Evolutionary conservation across 306 rosid species (phyloP).

Genomic region (Astragalus glycyphyllos): DNA sequence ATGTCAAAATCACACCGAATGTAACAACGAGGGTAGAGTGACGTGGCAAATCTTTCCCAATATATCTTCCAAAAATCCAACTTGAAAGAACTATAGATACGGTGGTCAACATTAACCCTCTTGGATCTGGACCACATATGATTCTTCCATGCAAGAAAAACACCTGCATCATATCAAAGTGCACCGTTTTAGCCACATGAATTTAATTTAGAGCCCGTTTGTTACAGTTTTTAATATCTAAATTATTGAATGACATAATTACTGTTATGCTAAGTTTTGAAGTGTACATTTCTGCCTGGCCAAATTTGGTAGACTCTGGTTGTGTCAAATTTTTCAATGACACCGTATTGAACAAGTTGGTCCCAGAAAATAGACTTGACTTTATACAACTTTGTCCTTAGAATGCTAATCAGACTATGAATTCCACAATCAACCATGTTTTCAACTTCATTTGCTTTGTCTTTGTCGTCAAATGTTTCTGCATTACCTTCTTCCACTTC

Average conservation of each 20-base stretch:
- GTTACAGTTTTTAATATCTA: too few species aligned
- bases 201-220: neutral
- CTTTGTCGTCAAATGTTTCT: constrained; percentile 1
- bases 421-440: constrained; percentile 3
- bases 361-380: constrained; percentile 28
- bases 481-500: constrained; percentile 1
- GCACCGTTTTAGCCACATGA: constrained; percentile 1
- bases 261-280: neutral
- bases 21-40: constrained; percentile 36
- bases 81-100: constrained; percentile 47
- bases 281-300: constrained; percentile 50
- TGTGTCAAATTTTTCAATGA: constrained; percentile 21
- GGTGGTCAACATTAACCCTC: constrained; percentile 43
- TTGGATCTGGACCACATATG: constrained; percentile 51
- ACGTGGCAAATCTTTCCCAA: constrained; percentile 42
- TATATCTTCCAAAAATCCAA: constrained; percentile 45
- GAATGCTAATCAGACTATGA: constrained; percentile 9
- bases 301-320: constrained; percentile 45
- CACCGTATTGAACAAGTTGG: constrained; percentile 15
- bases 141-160: constrained; percentile 52
- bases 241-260: neutral
- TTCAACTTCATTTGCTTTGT: constrained; percentile 13
- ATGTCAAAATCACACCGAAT: constrained; percentile 33
- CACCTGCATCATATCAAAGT: constrained; percentile 36
- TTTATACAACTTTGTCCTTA: constrained; percentile 16